Percentiles rank a stretch among this genome's conserved stretches.
phyloP scores from a whole-genome alignment of 2,329 filamentous ascomycete genomes.

The Colletotrichum trifolii region DNA sequence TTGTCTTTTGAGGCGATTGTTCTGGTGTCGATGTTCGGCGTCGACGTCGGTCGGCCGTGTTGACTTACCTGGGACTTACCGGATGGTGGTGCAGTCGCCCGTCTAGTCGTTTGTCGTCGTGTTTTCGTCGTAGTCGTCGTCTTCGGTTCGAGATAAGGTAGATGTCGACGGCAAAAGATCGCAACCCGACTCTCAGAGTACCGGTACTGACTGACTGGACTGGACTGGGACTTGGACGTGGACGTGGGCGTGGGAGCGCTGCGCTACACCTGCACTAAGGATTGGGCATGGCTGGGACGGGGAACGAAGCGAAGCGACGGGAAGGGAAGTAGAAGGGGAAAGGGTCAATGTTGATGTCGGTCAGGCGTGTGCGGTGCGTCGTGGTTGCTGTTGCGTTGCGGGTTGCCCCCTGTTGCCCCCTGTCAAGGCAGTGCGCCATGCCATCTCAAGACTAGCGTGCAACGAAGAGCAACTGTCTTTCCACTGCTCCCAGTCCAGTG shows the following conservation, averaged over 20 bases:
- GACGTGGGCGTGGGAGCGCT: constrained; percentile 1
- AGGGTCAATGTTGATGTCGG: constrained; percentile 38
- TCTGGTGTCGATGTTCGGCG: constrained; percentile 1
- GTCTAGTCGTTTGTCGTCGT: constrained; percentile 23
- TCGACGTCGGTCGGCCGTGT: background rate
- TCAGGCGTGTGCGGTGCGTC: constrained; percentile 25
- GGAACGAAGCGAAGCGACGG: constrained; percentile 2
- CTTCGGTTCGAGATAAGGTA: constrained; percentile 34
- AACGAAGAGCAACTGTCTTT: constrained; percentile 38
- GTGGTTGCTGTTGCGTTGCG: constrained; percentile 35
- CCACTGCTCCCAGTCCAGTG: too few species aligned
- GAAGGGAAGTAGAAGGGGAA: constrained; percentile 1
- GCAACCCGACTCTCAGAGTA: constrained; percentile 23
- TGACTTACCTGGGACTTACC: constrained; percentile 21
- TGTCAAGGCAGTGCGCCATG: constrained; percentile 35
- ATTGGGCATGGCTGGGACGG: constrained; percentile 36
- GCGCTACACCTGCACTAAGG: background rate
- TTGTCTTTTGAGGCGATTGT: constrained; percentile 2
- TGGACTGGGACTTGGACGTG: constrained; percentile 15
- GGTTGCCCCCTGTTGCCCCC: constrained; percentile 36
- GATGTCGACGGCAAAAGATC: constrained; percentile 34
- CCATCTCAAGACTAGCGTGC: constrained; percentile 19
- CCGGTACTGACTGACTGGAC: constrained; percentile 27
- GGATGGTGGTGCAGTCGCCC: constrained; percentile 13
- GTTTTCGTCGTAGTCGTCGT: constrained; percentile 23